These are phyloP conservation scores for Funneliformis mosseae DNA, from an alignment of 192 early-diverging fungal genomes.

Conservation along the genomic window DNA sequence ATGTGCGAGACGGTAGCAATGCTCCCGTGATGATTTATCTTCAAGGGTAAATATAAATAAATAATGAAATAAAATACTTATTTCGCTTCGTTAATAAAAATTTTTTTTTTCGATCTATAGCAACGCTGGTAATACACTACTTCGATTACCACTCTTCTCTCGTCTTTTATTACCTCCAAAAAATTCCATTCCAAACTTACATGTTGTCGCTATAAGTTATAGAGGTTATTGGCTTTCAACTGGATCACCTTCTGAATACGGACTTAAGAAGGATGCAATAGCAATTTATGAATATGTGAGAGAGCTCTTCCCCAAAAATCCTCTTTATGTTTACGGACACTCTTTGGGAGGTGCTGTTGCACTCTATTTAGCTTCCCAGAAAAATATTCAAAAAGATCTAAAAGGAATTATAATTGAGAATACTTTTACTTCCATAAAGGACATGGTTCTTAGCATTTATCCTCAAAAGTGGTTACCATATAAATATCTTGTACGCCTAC, in stretches of 20 bases:
- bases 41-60: constrained; percentile 38
- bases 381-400: constrained; percentile 19
- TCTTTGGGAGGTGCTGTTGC: constrained; percentile 46
- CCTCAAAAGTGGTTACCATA: constrained; percentile 42
- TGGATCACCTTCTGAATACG: constrained; percentile 41
- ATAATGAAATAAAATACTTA: not conserved
- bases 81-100: no score
- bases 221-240: constrained; percentile 44
- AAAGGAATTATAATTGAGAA: constrained; percentile 48
- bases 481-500: constrained; percentile 37
- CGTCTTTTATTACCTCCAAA: constrained; percentile 17
- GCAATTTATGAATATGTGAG: constrained; percentile 34
- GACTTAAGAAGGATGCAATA: constrained; percentile 38
- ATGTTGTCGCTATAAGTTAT: constrained; percentile 42
- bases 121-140: constrained; percentile 49
- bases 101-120: constrained; percentile 17
- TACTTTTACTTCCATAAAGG: constrained; percentile 42
- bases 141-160: constrained; percentile 39
- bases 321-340: constrained; percentile 45
- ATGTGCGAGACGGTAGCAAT: not conserved
- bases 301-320: constrained; percentile 13
- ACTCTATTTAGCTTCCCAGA: constrained; percentile 35
- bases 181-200: constrained; percentile 29
- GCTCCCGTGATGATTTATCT: constrained; percentile 48
- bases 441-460: constrained; percentile 45